Conservation (phyloP, 768 basidiomycete genomes). For the Boletus barrowsii region DNA sequence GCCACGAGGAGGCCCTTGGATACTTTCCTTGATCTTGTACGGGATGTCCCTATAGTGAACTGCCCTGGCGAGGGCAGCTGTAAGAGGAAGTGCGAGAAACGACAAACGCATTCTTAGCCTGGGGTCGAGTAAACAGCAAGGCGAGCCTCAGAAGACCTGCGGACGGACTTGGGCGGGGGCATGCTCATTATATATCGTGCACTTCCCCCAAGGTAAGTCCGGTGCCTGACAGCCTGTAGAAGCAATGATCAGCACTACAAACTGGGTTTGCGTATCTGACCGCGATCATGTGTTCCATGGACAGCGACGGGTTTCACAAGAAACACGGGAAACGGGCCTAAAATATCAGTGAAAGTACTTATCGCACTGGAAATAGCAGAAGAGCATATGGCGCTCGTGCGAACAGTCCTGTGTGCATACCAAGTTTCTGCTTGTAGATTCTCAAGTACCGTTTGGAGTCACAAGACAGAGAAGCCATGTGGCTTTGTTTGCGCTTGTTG, state of each 20-base stretch:
- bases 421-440: too few relatives aligned
- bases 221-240: background rate
- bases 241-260: too few relatives aligned
- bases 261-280: too few relatives aligned
- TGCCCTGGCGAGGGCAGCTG: slow-evolving; percentile 10
- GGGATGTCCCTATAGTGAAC: slow-evolving; percentile 8
- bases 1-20: slow-evolving; percentile 41
- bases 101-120: slow-evolving; percentile 10
- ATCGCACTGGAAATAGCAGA: too few relatives aligned
- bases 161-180: background rate
- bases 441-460: too few relatives aligned
- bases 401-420: background rate
- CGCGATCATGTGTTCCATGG: too few relatives aligned
- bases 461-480: too few relatives aligned
- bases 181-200: slow-evolving; percentile 11
- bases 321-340: too few relatives aligned
- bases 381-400: background rate
- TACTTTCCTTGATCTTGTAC: slow-evolving; percentile 47
- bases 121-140: background rate
- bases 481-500: slow-evolving; percentile 21
- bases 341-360: too few relatives aligned
- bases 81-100: slow-evolving; percentile 13
- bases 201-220: background rate
- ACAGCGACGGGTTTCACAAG: too few relatives aligned
- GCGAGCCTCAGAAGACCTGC: background rate